These are phyloP conservation scores for Carex cristatella DNA, from an alignment of 176 grass and related monocot species.

Conservation along the genomic window DNA sequence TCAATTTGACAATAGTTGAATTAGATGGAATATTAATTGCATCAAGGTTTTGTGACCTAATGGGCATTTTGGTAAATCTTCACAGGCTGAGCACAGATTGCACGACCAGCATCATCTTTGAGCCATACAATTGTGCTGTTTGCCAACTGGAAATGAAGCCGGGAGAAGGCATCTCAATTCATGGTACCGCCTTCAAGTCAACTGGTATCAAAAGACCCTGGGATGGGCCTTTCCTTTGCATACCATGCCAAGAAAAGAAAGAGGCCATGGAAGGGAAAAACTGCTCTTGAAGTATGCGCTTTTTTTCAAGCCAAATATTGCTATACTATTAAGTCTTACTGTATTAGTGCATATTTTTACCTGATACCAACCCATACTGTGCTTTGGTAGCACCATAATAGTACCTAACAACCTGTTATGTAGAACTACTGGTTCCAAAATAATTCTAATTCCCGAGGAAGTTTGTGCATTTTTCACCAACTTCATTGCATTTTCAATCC, in stretches of 20 bases:
- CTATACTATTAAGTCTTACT: background rate
- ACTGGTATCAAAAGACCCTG: slow-evolving; percentile 44
- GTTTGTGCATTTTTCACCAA: slow-evolving; percentile 23
- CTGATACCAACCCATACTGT: background rate
- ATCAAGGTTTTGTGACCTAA: background rate
- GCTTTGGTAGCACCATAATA: no score
- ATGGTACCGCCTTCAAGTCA: slow-evolving; percentile 40
- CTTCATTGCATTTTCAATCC: slow-evolving; percentile 24
- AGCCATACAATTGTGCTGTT: slow-evolving; percentile 69
- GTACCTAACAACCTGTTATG: no score
- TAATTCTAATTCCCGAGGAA: background rate
- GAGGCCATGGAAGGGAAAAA: slow-evolving; percentile 93
- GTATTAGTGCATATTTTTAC: background rate
- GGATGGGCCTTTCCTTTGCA: slow-evolving; percentile 89
- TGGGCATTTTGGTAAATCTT: slow-evolving; percentile 19
- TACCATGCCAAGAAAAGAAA: slow-evolving; percentile 75
- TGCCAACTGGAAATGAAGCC: slow-evolving; percentile 90
- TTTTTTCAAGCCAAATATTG: background rate
- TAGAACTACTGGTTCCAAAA: background rate
- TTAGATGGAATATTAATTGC: background rate
- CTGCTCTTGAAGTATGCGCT: slow-evolving; percentile 41
- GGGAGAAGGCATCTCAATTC: slow-evolving; percentile 76
- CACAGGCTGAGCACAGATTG: slow-evolving; percentile 61
- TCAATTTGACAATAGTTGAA: background rate
- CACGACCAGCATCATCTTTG: slow-evolving; percentile 57